Evolutionary conservation across 2,329 filamentous ascomycete species (phyloP), one percentile per base, ranked within the genome.

Genomic region (Monilinia laxa): DNA sequence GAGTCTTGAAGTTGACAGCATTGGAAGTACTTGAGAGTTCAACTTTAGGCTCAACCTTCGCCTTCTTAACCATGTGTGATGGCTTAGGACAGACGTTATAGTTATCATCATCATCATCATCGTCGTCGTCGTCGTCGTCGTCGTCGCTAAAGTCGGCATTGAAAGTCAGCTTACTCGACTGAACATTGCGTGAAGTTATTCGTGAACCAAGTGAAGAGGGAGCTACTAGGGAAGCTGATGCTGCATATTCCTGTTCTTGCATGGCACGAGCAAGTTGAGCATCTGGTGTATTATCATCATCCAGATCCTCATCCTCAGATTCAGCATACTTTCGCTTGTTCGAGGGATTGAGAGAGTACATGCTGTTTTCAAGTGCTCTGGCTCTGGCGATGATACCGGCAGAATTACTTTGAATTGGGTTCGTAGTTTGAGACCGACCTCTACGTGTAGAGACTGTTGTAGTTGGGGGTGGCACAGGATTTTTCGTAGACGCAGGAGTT

Each of bases 191-290:
- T 12, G 71, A 58, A 31, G 67, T 69, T 66, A 70, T 68, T 42
- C 69, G 62, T 35, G 60, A 28, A 11, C 28, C 14, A 18, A 42
- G 23, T 18, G 35, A 71, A 65, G 71, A 78, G 79, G 53, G 69
- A 79, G 72, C 81, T 80, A 14, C 58, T 66, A 73, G 71, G 23
- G 64, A 40, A 11, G 52, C 49, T 45, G 69, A 66, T 35, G 69
- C 73, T 12, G 74, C 70, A 28, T 84, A 84, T 70, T 85, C 82
- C 70, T 86, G 80, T 40, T 83, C 78, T 72, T 90, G 87, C 62
- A 90, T 78, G 53, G 78, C 78, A 55, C 81, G 77, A 45, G 87
- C 87, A 51, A 90, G 75, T 56, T 82, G 79, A 16, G 82, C 84
- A 74, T 85, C 83, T 2, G 75, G 71, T 7, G 75, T 75, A 28